A percentile compares a stretch with the other conserved stretches of the same genome.
Conservation (phyloP, 2,329 filamentous ascomycete genomes). For the Beauveria sp. region DNA sequence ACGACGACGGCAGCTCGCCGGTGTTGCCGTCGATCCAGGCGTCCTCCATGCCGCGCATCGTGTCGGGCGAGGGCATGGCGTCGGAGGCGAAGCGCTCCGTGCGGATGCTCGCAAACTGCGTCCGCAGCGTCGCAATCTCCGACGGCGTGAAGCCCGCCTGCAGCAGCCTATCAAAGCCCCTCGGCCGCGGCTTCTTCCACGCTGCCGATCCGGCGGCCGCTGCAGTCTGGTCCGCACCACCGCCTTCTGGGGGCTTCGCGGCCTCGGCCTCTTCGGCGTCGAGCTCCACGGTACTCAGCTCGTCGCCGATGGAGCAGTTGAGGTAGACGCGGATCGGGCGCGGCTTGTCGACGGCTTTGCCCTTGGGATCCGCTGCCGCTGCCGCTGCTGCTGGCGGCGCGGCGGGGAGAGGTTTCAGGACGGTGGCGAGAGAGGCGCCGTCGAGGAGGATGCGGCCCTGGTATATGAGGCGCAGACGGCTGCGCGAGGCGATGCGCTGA, state of each 20-base stretch:
- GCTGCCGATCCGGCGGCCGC: conserved; percentile 19
- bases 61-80: conserved; percentile 73
- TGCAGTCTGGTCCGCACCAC: conserved; percentile 50
- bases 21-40: conserved; percentile 75
- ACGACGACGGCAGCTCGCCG: conserved; percentile 30
- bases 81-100: conserved; percentile 77
- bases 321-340: conserved; percentile 62
- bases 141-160: conserved; percentile 71
- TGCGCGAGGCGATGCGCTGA: conserved; percentile 56
- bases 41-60: conserved; percentile 75
- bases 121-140: conserved; percentile 76
- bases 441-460: conserved; percentile 81
- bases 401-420: conserved; percentile 56
- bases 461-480: conserved; percentile 81
- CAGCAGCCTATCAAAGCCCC: conserved; percentile 84
- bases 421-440: conserved; percentile 55
- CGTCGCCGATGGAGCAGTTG: conserved; percentile 84
- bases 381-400: conserved; percentile 30
- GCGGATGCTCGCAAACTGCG: conserved; percentile 84
- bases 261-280: conserved; percentile 52
- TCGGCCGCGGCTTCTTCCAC: conserved; percentile 30
- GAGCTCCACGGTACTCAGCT: conserved; percentile 62
- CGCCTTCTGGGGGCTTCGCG: conserved; percentile 28
- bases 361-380: conserved; percentile 30
- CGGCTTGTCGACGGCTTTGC: conserved; percentile 54